Evolutionary conservation across 768 basidiomycete species (phyloP), one percentile per base, ranked within the genome.

Genomic region (Gymnopilus dilepis): DNA sequence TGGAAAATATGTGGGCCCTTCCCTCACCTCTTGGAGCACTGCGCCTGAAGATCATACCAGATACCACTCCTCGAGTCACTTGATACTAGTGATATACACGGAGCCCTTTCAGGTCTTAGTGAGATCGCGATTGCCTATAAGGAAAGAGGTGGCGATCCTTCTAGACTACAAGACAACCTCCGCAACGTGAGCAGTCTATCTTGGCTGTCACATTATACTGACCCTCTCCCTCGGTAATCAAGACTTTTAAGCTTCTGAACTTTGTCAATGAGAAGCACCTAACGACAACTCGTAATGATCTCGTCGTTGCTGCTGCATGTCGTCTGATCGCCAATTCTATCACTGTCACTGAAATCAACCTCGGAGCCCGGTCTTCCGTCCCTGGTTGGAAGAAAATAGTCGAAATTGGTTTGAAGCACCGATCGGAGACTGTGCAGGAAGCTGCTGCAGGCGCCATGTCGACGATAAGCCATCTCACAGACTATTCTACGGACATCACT

Each of bases 71-170:
- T 90, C 26, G 79, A 81, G 12, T 88, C 90, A 7, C 71, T 84
- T 21, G 95, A 97, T 73, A 61, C 79, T 12, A 77, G 81, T 19
- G 90, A 91, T 68, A 76, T 95, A 9, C 95, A 98, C 69, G 97
- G 97, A 2, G 88, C 83, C 8, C 74, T 98, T n/a, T 77, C 88
- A 22, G 87, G 85, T 1, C 78, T 98, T 24, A 81, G 83, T 7
- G 90, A 95, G 70, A 77, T 98, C 15, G 87, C 93, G 0, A 71
- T 76, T n/a, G 88, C 87, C 1, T 88, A 82, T 64, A 77, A 73
- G 15, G 71, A 80, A 42, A 58, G 43, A n/a, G 63, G 62, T 59
- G 60, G 67, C 40, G 71, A 75, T 45, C 68, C 70, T 28, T 71
- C 62, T 28, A 69, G 71, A 65, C 70, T 73, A 58, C 80, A 80